phyloP scores from a whole-genome alignment of 179 eudicot genomes.

The Silene vulgaris region DNA sequence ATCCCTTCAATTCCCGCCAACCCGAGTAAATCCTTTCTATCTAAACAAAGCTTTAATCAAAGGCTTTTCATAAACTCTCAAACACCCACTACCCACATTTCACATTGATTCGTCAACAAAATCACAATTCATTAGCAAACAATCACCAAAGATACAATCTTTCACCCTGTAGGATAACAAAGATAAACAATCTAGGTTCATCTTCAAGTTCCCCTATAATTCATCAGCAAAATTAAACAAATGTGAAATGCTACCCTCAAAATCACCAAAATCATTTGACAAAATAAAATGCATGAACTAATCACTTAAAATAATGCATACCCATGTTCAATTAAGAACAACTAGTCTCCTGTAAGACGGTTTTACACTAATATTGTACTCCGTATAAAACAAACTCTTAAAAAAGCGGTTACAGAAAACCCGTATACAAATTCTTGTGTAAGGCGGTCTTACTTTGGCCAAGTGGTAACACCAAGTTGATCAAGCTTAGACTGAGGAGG shows the following conservation, averaged over 20 bases:
- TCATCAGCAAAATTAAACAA: not conserved
- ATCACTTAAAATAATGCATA: not conserved
- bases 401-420: too few species aligned
- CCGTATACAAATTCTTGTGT: too few species aligned
- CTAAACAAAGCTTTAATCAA: not conserved
- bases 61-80: not conserved
- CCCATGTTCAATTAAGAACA: not conserved
- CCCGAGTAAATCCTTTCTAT: not conserved
- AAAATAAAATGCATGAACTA: not conserved
- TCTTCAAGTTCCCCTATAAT: not conserved
- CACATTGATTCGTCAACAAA: not conserved
- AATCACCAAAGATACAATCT: slow-evolving; percentile 6
- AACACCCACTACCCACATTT: not conserved
- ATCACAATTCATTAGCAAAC: not conserved
- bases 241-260: not conserved
- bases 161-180: not conserved
- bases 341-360: too few species aligned
- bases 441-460: slow-evolving; percentile 25
- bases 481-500: slow-evolving; percentile 43
- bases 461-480: slow-evolving; percentile 34
- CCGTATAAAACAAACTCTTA: too few species aligned
- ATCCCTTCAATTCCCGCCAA: not conserved
- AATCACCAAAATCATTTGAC: not conserved
- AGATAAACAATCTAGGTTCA: not conserved
- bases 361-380: too few species aligned